Evolutionary conservation across 495 filamentous ascomycete species (phyloP), one percentile per base, ranked within the genome.

Genomic region (Tuber brumale): DNA sequence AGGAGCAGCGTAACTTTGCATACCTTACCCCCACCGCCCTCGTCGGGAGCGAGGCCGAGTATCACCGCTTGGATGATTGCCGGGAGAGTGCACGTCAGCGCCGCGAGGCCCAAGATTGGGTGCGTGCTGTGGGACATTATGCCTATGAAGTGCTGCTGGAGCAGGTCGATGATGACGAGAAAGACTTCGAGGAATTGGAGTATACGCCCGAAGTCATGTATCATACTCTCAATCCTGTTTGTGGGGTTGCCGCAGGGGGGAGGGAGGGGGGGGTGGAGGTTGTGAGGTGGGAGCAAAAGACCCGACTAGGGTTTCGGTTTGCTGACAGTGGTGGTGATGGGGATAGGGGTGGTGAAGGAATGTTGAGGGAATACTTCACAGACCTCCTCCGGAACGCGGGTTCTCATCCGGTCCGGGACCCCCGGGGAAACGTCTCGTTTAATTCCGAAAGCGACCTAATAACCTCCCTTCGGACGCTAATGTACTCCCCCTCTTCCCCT

Each of bases 261-360:
- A 88, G 87, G 69, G 89, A 92, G 12, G 90, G 86, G 7, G 85
- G 91, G 69, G 88, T 89, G 0, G 75, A 93, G 5, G 79, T 93
- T 71, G 87, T 91, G 87, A 88, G 87, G 72, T 87, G 88, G 27
- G 88, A 86, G 0, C 86, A 87, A 72, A 86, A 85, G 7, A 83
- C 39, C 39, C 39, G 6, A 6, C 39, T 92, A 69, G 87, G 89
- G 51, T 91, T 87, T 83, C 83, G 82, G 18, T 89, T 87, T 77
- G 87, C 89, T 71, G 39, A 6, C 6, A 6, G 6, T 41, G 6
- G 39, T 6, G 39, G 6, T 41, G 39, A 41, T 6, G 6, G 39
- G 39, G 39, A 41, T 41, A 6, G 39, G 39, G 85, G 86, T 42
- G 77, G 82, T 14, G 79, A 9, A 83, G n/a, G 80, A 83, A 75